Evolutionary conservation across 2,329 filamentous ascomycete genomes (phyloP), one percentile per base, ranked within the genome.

Genomic region (Hypoxylon sp.): DNA sequence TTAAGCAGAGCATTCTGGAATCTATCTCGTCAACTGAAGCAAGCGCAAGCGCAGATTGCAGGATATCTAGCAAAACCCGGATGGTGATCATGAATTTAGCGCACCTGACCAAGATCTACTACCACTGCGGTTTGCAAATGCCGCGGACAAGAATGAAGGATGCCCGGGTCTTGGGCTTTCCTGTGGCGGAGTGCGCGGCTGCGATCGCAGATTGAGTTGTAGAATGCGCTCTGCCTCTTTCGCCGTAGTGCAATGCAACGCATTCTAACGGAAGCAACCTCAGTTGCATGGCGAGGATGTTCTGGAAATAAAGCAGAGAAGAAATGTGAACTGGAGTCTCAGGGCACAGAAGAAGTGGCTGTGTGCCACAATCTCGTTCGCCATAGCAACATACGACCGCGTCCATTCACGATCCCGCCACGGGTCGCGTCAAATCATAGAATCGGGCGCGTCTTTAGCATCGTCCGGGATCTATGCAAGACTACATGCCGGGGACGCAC

Each of bases 301-400:
- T 57, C 61, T 69, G 30, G 59, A 59, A 56, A 48, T 25, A 51
- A 63, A 56, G n/a, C n/a, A 51, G 46, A 61, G 37, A 64, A 58
- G 3, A 10, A 11, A 42, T 31, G 35, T 22, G 10, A 42, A 44
- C 10, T 27, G 13, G 17, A 46, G 69, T 70, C 33, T 68, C 66
- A 68, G 54, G 58, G 35, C 64, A 53, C 37, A 64, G 60, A 60
- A 44, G 31, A 61, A 62, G 56, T 57, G 42, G 56, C 42, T 56
- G 59, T 74, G 73, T 72, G 70, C 70, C 71, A 65, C 66, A 61
- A 64, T 72, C 64, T 72, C 67, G 74, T 76, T 76, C 74, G 73
- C 71, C 64, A 66, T 70, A 66, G 64, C 68, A 58, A 66, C 66
- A 61, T 65, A 44, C 58, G 55, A 63, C 61, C 73, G 72, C 73